Evolutionary conservation across 495 filamentous ascomycete species (phyloP).

Genomic region (Annulohypoxylon nitens): DNA sequence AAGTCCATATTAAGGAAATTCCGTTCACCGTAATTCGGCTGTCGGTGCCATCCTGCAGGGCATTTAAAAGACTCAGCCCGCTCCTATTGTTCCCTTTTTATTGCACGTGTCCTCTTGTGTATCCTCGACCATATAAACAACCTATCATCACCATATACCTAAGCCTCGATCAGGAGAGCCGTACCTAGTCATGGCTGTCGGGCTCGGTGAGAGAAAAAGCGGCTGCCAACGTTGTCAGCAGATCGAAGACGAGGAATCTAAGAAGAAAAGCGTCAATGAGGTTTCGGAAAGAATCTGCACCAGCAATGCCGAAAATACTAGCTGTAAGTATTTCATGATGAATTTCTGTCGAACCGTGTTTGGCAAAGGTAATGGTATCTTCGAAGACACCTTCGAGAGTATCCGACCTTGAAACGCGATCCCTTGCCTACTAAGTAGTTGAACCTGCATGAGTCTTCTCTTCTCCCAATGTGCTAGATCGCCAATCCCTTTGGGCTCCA

Average conservation of each 20-base stretch:
- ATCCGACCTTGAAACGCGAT: neutral
- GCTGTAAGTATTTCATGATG: conserved; percentile 29
- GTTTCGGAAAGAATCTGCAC: neutral
- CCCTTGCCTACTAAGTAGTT: neutral
- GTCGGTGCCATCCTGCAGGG: conserved; percentile 5
- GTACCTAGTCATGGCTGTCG: conserved; percentile 40
- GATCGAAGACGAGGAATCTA: conserved; percentile 45
- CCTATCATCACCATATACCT: neutral
- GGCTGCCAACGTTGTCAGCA: conserved; percentile 44
- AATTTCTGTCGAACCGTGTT: conserved; percentile 4
- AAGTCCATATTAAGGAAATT: conserved; percentile 40
- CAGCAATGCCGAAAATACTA: neutral
- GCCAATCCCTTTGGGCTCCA: conserved; percentile 2
- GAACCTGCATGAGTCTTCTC: neutral
- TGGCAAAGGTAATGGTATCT: too few species aligned
- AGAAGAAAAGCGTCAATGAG: conserved; percentile 31
- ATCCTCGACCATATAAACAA: conserved; percentile 6
- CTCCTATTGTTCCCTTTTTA: neutral
- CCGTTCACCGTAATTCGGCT: conserved; percentile 41
- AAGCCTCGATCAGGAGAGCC: neutral
- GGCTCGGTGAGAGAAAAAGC: conserved; percentile 21
- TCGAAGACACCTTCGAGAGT: conserved; percentile 1
- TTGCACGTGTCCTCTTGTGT: conserved; percentile 19
- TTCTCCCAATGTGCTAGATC: neutral
- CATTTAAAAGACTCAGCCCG: conserved; percentile 37